Evolutionary conservation across 2,329 filamentous ascomycete species (phyloP), one percentile per base, ranked within the genome.

Genomic region (Botrytis elliptica): DNA sequence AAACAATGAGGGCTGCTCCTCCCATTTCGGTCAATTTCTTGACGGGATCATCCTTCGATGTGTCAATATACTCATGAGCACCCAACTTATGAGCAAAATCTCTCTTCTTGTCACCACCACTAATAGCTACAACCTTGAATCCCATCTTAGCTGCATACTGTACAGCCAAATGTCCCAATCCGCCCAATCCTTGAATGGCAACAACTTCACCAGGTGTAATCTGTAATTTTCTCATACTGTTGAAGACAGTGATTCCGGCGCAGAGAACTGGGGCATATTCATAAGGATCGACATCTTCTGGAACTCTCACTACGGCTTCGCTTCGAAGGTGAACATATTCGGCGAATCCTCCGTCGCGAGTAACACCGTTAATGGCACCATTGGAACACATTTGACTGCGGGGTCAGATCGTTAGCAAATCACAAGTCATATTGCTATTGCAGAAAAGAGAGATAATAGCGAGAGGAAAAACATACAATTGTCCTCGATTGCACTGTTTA

Each of bases 61-160:
- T 86, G 78, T 90, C 87, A 68, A 91, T 86, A 79, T 90, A 86
- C 78, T 88, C 88, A 63, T 84, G 84, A 0, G 90, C 91, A 49
- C 91, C 90, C 3, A 93, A 84, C 78, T 86, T 80, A 74, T 83
- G 81, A 0, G 92, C 91, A 78, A 94, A 92, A 0, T 89, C 86
- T 75, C 87, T 87, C 85, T 95, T 95, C 77, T 84, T 85, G 74
- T 89, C 86, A 14, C 89, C 89, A 0, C 88, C 88, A 16, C 89
- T 91, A 69, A 95, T 85, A 0, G 91, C 93, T 2, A 89, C 89
- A 8, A 93, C 89, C 74, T 88, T 86, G 82, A 91, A 94, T 7
- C 93, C 93, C 92, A 94, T 93, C 82, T 90, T 90, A 68, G 85
- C 85, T 7, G 92, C 92, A 80, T 91, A 95, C 80, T 94, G 92